Percentiles rank a stretch among this genome's conserved stretches.
Evolutionary conservation across 306 rosid species (phyloP).

Genomic region (Vicia sativa): DNA sequence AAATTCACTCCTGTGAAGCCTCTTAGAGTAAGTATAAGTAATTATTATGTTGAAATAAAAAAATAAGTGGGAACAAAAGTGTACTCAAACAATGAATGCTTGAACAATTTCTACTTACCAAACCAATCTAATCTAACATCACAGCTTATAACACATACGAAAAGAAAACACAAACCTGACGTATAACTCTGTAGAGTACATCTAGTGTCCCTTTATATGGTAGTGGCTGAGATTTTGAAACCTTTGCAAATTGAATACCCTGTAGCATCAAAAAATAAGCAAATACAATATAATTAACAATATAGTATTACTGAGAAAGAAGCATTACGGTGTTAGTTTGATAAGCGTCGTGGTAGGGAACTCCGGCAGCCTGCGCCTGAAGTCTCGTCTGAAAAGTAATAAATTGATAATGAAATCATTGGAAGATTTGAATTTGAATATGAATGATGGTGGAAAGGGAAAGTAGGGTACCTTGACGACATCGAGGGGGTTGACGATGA

Average conservation of each 20-base stretch:
- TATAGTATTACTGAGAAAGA: background rate
- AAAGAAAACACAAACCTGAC: slow-evolving; percentile 58
- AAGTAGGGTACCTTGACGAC: slow-evolving; percentile 69
- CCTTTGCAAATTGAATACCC: slow-evolving; percentile 47
- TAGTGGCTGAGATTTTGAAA: slow-evolving; percentile 45
- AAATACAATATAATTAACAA: background rate
- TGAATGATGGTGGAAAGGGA: background rate
- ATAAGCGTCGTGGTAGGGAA: slow-evolving; percentile 65
- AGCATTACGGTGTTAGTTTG: slow-evolving; percentile 57
- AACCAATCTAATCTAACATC: too few species aligned
- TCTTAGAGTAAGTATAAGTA: slow-evolving; percentile 34
- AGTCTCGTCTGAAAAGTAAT: slow-evolving; percentile 65
- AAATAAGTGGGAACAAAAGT: background rate
- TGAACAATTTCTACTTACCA: too few species aligned
- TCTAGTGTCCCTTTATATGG: slow-evolving; percentile 79
- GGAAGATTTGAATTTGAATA: background rate
- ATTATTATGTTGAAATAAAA: slow-evolving; percentile 22
- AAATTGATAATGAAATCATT: background rate
- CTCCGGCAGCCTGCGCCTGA: slow-evolving; percentile 97
- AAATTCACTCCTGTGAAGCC: slow-evolving; percentile 51
- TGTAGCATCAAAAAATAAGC: slow-evolving; percentile 52
- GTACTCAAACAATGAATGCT: too few species aligned
- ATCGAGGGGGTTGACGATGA: slow-evolving; percentile 88
- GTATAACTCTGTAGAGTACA: slow-evolving; percentile 70
- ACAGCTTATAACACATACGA: too few species aligned